Evolutionary conservation across 306 rosid species (phyloP).

Genomic region (Macrotyloma uniflorum): DNA sequence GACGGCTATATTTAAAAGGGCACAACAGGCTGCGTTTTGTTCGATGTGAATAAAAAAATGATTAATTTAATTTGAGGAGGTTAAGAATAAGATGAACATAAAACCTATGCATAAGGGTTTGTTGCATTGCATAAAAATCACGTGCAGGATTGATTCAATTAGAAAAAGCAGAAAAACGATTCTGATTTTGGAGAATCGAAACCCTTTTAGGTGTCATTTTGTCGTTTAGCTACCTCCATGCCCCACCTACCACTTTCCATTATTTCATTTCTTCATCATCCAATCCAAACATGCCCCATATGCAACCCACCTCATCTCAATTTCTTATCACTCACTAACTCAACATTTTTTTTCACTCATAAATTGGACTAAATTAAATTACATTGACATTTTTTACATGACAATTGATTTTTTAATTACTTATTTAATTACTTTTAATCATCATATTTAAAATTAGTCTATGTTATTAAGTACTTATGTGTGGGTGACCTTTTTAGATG

Average conservation of each 20-base stretch:
- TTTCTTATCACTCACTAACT: neutral
- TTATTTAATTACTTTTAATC: no score
- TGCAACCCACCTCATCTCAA: slow-evolving; percentile 22
- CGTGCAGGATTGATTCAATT: slow-evolving; percentile 32
- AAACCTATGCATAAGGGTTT: neutral
- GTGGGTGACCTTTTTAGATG: neutral
- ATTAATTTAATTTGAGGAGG: neutral
- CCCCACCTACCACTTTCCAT: slow-evolving; percentile 30
- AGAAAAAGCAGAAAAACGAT: neutral
- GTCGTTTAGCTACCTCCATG: slow-evolving; percentile 9
- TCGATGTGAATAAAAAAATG: neutral
- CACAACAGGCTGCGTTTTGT: neutral
- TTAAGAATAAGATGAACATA: neutral
- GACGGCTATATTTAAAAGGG: slow-evolving; percentile 38
- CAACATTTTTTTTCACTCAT: no score
- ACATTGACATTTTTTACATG: no score
- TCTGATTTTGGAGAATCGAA: neutral
- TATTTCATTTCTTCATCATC: neutral
- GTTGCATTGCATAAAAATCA: slow-evolving; percentile 29
- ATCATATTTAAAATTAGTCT: no score
- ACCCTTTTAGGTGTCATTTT: slow-evolving; percentile 15
- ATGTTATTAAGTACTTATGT: no score
- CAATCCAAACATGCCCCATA: neutral
- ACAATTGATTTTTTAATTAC: no score
- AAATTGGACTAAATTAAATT: no score